Percentiles rank a stretch among this genome's conserved stretches.
Conservation (phyloP, 1,284 basidiomycete species). For the Inonotus hispidus region DNA sequence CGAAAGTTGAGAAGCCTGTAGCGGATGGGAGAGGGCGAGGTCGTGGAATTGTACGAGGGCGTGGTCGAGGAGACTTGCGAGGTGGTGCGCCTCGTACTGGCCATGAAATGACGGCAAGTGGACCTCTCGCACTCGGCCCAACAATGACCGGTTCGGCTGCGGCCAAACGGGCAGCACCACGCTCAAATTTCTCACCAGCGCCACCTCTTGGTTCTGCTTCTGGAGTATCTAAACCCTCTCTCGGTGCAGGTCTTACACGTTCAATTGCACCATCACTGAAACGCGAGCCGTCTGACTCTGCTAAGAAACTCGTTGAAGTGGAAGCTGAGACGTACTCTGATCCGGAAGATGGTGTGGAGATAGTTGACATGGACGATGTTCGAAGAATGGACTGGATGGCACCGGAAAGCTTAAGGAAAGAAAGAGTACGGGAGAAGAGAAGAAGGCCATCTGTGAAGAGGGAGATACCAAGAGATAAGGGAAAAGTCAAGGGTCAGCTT, state of each 20-base stretch:
- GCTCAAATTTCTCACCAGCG: conserved; percentile 47
- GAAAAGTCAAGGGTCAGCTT: conserved; percentile 39
- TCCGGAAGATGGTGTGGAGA: conserved; percentile 81
- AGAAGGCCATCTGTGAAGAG: conserved; percentile 25
- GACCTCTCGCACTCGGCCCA: conserved; percentile 81
- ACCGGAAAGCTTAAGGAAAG: conserved; percentile 70
- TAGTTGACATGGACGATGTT: conserved; percentile 84
- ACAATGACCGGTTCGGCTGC: conserved; percentile 53
- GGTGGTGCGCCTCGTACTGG: conserved; percentile 45
- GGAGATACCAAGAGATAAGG: conserved; percentile 33
- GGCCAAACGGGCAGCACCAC: conserved; percentile 41
- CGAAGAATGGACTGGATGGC: conserved; percentile 84
- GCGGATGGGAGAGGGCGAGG: conserved; percentile 30
- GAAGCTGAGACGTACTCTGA: conserved; percentile 71
- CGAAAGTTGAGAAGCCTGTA: conserved; percentile 21
- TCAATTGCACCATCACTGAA: conserved; percentile 40
- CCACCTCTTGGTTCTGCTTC: conserved; percentile 28
- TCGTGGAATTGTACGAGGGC: conserved; percentile 31
- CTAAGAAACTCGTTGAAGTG: conserved; percentile 35
- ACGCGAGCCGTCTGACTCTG: conserved; percentile 30
- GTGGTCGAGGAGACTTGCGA: conserved; percentile 38
- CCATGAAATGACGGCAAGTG: conserved; percentile 74
- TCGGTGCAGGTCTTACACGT: conserved; percentile 44
- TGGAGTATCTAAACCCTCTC: conserved; percentile 31
- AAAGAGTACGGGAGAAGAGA: conserved; percentile 40